Percentiles rank a stretch among this genome's conserved stretches.
Conservation (phyloP, 345 rosid species). For the Euphorbia lathyris region DNA sequence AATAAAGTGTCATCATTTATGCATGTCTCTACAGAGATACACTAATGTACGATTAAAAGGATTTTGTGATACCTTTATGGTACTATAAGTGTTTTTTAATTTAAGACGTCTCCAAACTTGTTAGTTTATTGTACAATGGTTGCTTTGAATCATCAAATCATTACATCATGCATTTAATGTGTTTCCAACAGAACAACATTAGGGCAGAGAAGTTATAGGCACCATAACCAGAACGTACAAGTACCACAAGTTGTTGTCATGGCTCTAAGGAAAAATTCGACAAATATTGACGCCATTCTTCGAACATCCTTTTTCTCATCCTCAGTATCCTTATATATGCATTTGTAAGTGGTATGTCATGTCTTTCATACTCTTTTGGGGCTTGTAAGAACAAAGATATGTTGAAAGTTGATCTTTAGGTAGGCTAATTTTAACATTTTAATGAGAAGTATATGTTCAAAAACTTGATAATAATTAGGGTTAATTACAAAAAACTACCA, state of each 20-base stretch:
- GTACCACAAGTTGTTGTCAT: constrained; percentile 17
- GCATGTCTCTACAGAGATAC: no score
- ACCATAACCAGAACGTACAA: constrained; percentile 31
- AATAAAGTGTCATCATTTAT: no score
- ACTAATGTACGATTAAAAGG: no score
- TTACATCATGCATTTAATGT: not conserved
- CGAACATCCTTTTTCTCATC: constrained; percentile 61
- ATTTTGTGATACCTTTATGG: no score
- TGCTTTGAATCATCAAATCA: not conserved
- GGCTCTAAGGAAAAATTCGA: constrained; percentile 39
- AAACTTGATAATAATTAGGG: no score
- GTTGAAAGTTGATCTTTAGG: no score
- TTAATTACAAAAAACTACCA: no score
- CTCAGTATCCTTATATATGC: constrained; percentile 64
- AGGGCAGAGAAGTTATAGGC: constrained; percentile 12
- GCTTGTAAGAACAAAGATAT: constrained; percentile 49
- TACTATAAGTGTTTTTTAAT: no score
- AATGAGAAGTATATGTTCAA: no score
- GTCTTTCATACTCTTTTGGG: constrained; percentile 80
- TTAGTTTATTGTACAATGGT: not conserved
- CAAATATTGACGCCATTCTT: constrained; percentile 89
- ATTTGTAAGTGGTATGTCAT: constrained; percentile 75
- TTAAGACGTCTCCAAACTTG: no score
- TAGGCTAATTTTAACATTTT: no score
- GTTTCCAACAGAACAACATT: no score